Evolutionary conservation across 2,329 filamentous ascomycete genomes (phyloP), one percentile per base, ranked within the genome.

Genomic region (Ophiobolus disseminans): DNA sequence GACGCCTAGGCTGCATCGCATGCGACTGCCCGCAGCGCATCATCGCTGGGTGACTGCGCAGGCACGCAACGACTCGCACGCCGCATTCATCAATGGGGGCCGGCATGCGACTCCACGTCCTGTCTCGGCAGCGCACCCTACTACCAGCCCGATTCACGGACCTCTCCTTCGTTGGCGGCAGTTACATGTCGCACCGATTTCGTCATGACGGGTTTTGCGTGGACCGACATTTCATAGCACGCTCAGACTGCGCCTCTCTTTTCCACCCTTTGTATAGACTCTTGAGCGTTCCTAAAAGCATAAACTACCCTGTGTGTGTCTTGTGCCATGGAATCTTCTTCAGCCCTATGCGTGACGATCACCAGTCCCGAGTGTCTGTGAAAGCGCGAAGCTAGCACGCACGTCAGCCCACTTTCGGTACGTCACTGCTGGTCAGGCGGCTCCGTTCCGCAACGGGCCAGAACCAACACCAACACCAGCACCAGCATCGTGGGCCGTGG

Each of bases 1-100:
- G 81, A 84, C 28, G 16, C 14, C 23, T 17, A 22, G 13, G 17
- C 14, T 22, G 21, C 16, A 8, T n/a, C n/a, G n/a, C n/a, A 14
- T 26, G 36, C 36, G 36, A 39, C 36, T 10, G 10, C 22, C 30
- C 11, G 14, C 28, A 32, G 5, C 19, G 19, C 41, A 44, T 14
- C 14, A 37, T 8, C 23, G 32, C 32, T 37, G 31, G 32, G 3
- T 7, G 16, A 37, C n/a, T n/a, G n/a, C n/a, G n/a, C n/a, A n/a
- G n/a, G n/a, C 39, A 41, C 26, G 28, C 39, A 26, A 11, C 8
- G 46, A 16, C 37, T 25, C 47, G 25, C 44, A 32, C 25, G 25
- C 13, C 25, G 25, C 25, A 26, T 26, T n/a, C n/a, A n/a, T n/a
- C 26, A 14, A 31, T 19, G 28, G 19, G 39, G 14, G 23, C 26